Evolutionary conservation across 2,329 filamentous ascomycete genomes (phyloP).

Genomic region (Fusarium brachygibbosum): DNA sequence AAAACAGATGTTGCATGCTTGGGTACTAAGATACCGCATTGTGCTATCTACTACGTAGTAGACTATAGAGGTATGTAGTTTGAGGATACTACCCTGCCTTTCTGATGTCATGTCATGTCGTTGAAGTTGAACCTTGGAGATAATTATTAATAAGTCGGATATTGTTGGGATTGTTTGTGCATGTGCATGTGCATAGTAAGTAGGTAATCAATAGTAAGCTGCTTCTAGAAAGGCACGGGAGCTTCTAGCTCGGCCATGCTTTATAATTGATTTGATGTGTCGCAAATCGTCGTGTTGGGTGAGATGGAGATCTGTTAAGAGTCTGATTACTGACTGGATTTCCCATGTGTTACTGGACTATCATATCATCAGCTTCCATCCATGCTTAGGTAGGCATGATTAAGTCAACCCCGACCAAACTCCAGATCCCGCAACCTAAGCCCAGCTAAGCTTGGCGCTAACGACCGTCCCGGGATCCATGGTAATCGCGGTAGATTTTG

Average conservation of each 20-base stretch:
- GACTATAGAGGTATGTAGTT: neutral
- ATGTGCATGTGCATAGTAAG: neutral
- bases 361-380: conserved; percentile 14
- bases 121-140: neutral
- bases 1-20: conserved; percentile 5
- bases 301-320: conserved; percentile 27
- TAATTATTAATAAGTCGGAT: neutral
- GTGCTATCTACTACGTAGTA: neutral
- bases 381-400: conserved; percentile 36
- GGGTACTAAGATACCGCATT: neutral
- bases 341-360: neutral
- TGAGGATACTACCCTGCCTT: neutral
- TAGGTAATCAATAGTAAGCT: conserved; percentile 4
- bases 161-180: neutral
- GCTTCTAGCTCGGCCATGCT: conserved; percentile 16
- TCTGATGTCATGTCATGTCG: conserved; percentile 28
- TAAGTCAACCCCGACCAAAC: conserved; percentile 21
- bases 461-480: neutral
- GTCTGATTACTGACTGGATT: neutral
- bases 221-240: conserved; percentile 13
- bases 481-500: conserved; percentile 2
- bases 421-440: conserved; percentile 1
- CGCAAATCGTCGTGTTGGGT: neutral
- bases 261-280: conserved; percentile 30
- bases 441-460: conserved; percentile 9